These are phyloP conservation scores for Strigomonas oncopelti DNA, from an alignment of 208 protist genomes.

Conservation along the genomic window DNA sequence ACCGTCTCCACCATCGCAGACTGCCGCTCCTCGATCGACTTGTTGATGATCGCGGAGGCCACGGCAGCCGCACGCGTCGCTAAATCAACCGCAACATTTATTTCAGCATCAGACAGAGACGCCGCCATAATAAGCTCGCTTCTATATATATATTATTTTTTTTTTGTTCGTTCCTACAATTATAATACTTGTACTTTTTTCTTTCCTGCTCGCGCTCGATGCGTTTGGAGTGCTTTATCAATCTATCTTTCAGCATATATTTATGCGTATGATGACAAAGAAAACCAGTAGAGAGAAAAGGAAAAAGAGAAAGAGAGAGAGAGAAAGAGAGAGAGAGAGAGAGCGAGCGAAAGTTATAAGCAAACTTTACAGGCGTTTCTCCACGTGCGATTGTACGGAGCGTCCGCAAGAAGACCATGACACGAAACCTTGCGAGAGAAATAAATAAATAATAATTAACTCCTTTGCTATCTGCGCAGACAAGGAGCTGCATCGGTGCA, in stretches of 20 bases:
- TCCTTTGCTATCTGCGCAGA: too few species aligned
- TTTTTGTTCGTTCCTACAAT: background rate
- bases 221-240: too few species aligned
- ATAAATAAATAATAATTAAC: too few species aligned
- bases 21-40: slow-evolving; percentile 50
- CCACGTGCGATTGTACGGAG: too few species aligned
- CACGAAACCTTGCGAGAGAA: too few species aligned
- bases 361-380: too few species aligned
- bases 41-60: slow-evolving; percentile 57
- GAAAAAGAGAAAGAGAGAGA: background rate
- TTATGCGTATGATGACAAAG: background rate
- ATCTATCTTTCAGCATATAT: too few species aligned
- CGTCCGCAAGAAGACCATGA: too few species aligned
- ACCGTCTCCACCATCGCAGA: slow-evolving; percentile 25
- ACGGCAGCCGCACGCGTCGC: slow-evolving; percentile 55
- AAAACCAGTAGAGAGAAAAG: slow-evolving; percentile 7
- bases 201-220: too few species aligned
- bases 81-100: slow-evolving; percentile 55
- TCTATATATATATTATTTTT: background rate
- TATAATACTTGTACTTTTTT: slow-evolving; percentile 10
- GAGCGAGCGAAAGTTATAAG: too few species aligned
- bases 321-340: slow-evolving; percentile 5
- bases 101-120: slow-evolving; percentile 42
- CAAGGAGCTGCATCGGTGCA: too few species aligned
- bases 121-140: background rate